Conservation (phyloP, 73 alveolate species). For the Tetrahymena borealis region DNA sequence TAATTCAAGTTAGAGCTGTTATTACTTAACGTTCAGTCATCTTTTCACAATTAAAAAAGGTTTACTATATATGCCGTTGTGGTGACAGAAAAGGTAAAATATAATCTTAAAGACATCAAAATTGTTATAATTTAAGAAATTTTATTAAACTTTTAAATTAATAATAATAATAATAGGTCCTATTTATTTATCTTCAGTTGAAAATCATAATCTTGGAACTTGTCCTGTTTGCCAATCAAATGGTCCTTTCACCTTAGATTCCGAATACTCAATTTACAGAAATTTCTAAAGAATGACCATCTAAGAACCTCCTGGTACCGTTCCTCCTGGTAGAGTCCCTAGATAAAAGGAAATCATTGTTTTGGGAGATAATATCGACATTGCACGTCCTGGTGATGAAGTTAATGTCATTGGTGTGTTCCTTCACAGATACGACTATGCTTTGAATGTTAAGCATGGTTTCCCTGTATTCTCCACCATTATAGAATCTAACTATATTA, state of each 20-base stretch:
- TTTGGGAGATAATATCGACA: slow-evolving; percentile 95
- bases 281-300: slow-evolving; percentile 94
- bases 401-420: slow-evolving; percentile 94
- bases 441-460: slow-evolving; percentile 93
- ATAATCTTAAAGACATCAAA: no score
- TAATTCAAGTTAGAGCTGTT: slow-evolving; percentile 94
- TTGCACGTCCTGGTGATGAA: slow-evolving; percentile 99
- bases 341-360: slow-evolving; percentile 95
- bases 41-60: slow-evolving; percentile 84
- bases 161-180: no score
- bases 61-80: slow-evolving; percentile 91
- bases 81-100: slow-evolving; percentile 94
- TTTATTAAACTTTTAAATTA: background rate
- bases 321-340: slow-evolving; percentile 99
- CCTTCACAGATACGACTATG: slow-evolving; percentile 85
- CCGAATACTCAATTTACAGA: slow-evolving; percentile 83
- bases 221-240: slow-evolving; percentile 93
- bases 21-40: slow-evolving; percentile 96
- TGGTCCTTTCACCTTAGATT: slow-evolving; percentile 91
- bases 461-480: slow-evolving; percentile 93
- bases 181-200: slow-evolving; percentile 72
- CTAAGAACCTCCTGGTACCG: slow-evolving; percentile 99
- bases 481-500: slow-evolving; percentile 92
- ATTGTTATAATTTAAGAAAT: background rate
- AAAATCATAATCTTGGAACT: slow-evolving; percentile 70